Base-by-base conservation (phyloP, 2,329 filamentous ascomycete genomes). In the Apiospora hydei region DNA sequence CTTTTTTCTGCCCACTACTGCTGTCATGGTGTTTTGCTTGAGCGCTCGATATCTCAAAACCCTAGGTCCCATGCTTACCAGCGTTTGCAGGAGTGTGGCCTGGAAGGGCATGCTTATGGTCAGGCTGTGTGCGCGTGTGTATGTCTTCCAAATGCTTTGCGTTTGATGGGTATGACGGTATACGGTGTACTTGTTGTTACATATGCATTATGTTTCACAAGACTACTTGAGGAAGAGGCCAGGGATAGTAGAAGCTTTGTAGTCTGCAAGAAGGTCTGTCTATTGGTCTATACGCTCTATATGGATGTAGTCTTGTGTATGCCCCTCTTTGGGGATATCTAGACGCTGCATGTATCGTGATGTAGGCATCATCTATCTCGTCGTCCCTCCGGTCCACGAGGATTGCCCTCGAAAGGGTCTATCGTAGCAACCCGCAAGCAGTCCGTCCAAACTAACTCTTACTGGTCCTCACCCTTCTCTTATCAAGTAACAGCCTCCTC, bases 221-320 rank as follows among this genome's bases (percentile, higher is more conserved):
- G 57, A 38, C 14, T 6, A 26, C 47, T 26, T 4, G 8, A 13
- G 18, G 30, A 18, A 38, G 3, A 7, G 34, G 38, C 7, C 16
- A 13, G 21, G 18, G 4, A 7, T 7, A n/a, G n/a, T 8, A 41
- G 57, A 41, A 10, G 21, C 3, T 13, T 41, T 41, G 30, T 14
- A n/a, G 18, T 64, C 34, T 41, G 57, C 4, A 1, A n/a, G 41
- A n/a, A 0, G 30, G 3, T 30, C 34, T 38, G 34, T 64, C 57
- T 64, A 64, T 41, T n/a, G 57, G 18, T 38, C 57, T 64, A 64
- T 41, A 43, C 21, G 18, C 18, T 64, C 57, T 64, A 21, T 64
- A 13, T 41, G 30, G 10, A n/a, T 41, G 10, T 41, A 10, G 4
- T 41, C 57, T 41, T 41, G 8, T 41, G 18, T n/a, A 24, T n/a